These are phyloP conservation scores for Solanum ahanhuiri DNA, from an alignment of 257 asterid species.

Conservation along the genomic window DNA sequence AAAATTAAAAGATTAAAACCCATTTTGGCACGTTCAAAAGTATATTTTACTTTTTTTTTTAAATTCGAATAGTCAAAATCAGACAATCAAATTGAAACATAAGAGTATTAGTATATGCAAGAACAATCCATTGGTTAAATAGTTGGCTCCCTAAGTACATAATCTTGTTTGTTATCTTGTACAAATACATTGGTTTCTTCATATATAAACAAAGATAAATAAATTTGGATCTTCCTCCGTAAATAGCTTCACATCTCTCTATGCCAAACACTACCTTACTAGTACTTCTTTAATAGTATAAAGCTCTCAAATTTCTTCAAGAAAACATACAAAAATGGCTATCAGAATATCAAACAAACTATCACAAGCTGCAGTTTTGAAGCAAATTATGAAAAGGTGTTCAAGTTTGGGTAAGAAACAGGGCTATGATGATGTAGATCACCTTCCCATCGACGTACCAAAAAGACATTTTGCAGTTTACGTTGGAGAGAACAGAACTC, in stretches of 20 bases:
- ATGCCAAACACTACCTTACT: background rate
- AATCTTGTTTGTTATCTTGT: no score
- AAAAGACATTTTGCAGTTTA: slow-evolving; percentile 39
- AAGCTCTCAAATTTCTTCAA: background rate
- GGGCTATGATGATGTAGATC: slow-evolving; percentile 12
- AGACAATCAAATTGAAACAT: no score
- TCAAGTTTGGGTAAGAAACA: slow-evolving; percentile 30
- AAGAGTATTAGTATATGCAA: no score
- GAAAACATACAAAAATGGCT: slow-evolving; percentile 9
- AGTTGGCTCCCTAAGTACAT: no score
- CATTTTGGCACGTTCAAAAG: no score
- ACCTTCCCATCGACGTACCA: slow-evolving; percentile 29
- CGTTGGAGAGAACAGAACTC: slow-evolving; percentile 28
- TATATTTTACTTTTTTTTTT: no score
- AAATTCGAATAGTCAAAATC: no score
- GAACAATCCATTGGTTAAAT: no score
- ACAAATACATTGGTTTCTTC: background rate
- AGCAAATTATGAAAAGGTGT: slow-evolving; percentile 33
- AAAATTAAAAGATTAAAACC: no score
- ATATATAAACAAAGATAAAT: background rate
- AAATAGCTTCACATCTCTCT: slow-evolving; percentile 17
- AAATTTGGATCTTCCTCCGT: slow-evolving; percentile 4
- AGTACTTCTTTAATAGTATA: background rate
- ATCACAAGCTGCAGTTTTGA: slow-evolving; percentile 21
- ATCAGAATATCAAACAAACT: slow-evolving; percentile 24